These are phyloP conservation scores for Plectranthus barbatus DNA, from an alignment of 257 asterid genomes.

Conservation along the genomic window DNA sequence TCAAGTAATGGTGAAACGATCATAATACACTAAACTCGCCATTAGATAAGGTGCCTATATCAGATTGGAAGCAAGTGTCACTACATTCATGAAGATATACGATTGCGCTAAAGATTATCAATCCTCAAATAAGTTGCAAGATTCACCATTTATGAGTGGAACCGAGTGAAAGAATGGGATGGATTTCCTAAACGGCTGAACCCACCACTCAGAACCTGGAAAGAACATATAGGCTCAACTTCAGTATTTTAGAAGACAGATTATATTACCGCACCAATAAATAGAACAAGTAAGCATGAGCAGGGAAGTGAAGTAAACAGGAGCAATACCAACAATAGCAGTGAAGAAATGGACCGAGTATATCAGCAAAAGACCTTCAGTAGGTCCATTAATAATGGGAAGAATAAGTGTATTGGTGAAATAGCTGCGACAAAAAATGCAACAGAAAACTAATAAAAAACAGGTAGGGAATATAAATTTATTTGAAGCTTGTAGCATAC, in stretches of 20 bases:
- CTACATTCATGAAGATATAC: neutral
- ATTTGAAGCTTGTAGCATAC: constrained; percentile 1
- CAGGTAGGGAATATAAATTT: neutral
- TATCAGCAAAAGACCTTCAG: constrained; percentile 97
- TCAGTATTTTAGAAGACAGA: neutral
- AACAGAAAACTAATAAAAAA: no score
- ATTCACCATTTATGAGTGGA: constrained; percentile 68
- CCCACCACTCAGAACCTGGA: constrained; percentile 98
- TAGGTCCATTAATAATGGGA: constrained; percentile 95
- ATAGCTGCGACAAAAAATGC: no score
- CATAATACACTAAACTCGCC: constrained; percentile 1
- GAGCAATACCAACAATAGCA: constrained; percentile 61
- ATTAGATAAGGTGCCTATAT: constrained; percentile 1
- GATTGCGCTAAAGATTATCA: neutral
- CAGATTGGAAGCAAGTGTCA: neutral
- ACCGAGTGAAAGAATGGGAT: constrained; percentile 72
- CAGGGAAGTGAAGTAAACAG: constrained; percentile 19
- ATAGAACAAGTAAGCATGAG: no score
- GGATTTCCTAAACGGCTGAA: constrained; percentile 60
- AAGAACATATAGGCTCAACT: constrained; percentile 16
- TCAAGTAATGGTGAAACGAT: neutral
- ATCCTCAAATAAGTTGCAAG: constrained; percentile 5
- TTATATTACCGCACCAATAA: neutral
- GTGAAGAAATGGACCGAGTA: constrained; percentile 78
- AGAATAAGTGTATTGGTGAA: constrained; percentile 90